A percentile compares a stretch with the other conserved stretches of the same genome.
phyloP scores from a whole-genome alignment of 2,329 filamentous ascomycete species.

The Talaromyces sp. region DNA sequence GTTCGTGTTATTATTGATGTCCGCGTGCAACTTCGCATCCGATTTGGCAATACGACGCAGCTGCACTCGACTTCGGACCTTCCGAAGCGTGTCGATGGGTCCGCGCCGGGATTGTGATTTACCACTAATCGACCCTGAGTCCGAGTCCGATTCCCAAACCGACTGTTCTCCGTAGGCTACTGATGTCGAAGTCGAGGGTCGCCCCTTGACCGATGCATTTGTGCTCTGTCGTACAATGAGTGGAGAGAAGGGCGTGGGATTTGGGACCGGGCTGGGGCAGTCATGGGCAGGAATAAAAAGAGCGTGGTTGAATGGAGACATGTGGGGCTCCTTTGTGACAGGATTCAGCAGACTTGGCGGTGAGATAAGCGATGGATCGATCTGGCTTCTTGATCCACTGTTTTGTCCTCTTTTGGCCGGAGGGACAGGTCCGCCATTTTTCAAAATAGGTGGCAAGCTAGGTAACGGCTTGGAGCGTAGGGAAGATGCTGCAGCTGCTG shows the following conservation, averaged over 20 bases:
- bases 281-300: conserved; percentile 41
- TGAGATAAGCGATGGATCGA: conserved; percentile 40
- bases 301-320: conserved; percentile 38
- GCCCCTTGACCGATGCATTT: conserved; percentile 27
- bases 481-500: conserved; percentile 27
- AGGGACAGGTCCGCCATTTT: conserved; percentile 20
- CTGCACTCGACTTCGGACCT: conserved; percentile 40
- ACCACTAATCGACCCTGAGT: conserved; percentile 33
- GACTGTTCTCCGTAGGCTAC: conserved; percentile 37
- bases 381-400: conserved; percentile 27
- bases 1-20: conserved; percentile 15
- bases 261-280: conserved; percentile 36
- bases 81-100: conserved; percentile 40
- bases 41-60: conserved; percentile 37
- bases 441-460: conserved; percentile 29
- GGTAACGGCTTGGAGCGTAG: conserved; percentile 33
- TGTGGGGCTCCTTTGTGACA: conserved; percentile 39
- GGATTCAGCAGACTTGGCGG: conserved; percentile 38
- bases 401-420: conserved; percentile 26
- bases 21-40: conserved; percentile 31
- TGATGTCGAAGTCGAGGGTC: conserved; percentile 34
- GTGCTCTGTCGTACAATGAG: conserved; percentile 30
- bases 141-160: conserved; percentile 42
- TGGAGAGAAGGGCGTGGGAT: conserved; percentile 31
- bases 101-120: conserved; percentile 35